Percentiles rank a stretch among this genome's conserved stretches.
phyloP scores from a whole-genome alignment of 768 basidiomycete species.

The Trametes cubensis region DNA sequence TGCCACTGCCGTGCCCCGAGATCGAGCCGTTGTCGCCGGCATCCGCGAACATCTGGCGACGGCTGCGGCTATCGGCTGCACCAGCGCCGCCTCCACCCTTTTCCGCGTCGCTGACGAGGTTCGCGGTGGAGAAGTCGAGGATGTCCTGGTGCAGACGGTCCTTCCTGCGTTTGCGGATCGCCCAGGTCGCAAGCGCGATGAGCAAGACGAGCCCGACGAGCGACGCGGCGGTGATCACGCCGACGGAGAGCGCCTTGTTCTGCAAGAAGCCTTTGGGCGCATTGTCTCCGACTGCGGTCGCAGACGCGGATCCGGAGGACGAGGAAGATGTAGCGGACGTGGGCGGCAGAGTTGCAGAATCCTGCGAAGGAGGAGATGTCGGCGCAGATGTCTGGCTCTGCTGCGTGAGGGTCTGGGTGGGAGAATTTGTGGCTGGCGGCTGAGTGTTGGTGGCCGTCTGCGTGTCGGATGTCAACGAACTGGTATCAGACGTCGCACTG shows the following conservation, averaged over 20 bases:
- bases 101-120: conserved; percentile 25
- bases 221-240: conserved; percentile 55
- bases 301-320: conserved; percentile 31
- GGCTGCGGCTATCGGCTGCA: conserved; percentile 1
- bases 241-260: conserved; percentile 65
- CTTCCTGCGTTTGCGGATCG: conserved; percentile 51
- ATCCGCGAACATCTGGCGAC: conserved; percentile 1
- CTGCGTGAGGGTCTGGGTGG: neutral
- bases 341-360: neutral
- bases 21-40: conserved; percentile 12
- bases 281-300: conserved; percentile 33
- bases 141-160: conserved; percentile 33
- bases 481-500: conserved; percentile 8
- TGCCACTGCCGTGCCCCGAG: conserved; percentile 13
- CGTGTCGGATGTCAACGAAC: conserved; percentile 9
- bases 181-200: conserved; percentile 47
- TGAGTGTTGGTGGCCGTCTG: conserved; percentile 12
- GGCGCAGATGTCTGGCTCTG: neutral
- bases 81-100: conserved; percentile 16
- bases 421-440: neutral
- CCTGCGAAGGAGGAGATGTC: neutral
- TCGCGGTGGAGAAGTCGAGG: conserved; percentile 28
- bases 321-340: conserved; percentile 13
- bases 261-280: conserved; percentile 52
- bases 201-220: conserved; percentile 51